These are phyloP conservation scores for Aspergillus brunneoviolaceus DNA, from an alignment of 2,329 filamentous ascomycete species.

Conservation along the genomic window DNA sequence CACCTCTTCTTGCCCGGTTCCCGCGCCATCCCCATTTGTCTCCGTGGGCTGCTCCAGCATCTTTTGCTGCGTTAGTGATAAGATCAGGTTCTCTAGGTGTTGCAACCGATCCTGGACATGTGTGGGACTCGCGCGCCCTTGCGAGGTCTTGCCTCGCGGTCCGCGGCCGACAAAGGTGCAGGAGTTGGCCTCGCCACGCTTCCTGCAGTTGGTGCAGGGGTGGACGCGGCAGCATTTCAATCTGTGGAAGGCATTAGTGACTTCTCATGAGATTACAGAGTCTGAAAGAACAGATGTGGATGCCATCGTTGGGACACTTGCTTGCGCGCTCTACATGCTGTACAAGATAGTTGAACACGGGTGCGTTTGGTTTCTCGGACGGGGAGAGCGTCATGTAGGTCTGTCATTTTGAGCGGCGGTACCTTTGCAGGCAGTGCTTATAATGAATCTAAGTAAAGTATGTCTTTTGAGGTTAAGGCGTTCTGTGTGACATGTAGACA, in stretches of 20 bases:
- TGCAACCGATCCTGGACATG: slow-evolving; percentile 38
- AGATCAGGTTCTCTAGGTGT: slow-evolving; percentile 38
- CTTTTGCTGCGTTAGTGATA: slow-evolving; percentile 35
- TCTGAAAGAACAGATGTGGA: neutral
- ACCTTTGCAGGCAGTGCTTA: neutral
- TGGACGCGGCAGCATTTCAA: slow-evolving; percentile 39
- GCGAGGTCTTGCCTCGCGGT: slow-evolving; percentile 30
- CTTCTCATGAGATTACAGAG: neutral
- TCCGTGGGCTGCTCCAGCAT: slow-evolving; percentile 14
- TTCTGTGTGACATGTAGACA: no score
- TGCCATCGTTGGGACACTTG: slow-evolving; percentile 15
- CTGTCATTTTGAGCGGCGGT: neutral
- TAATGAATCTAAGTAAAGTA: neutral
- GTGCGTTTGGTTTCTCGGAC: slow-evolving; percentile 32
- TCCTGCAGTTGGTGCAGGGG: slow-evolving; percentile 37
- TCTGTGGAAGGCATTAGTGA: slow-evolving; percentile 14
- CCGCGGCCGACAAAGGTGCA: slow-evolving; percentile 39
- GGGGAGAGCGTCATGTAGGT: neutral
- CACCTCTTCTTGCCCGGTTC: slow-evolving; percentile 7
- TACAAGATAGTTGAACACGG: slow-evolving; percentile 41
- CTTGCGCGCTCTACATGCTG: slow-evolving; percentile 39
- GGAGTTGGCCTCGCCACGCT: slow-evolving; percentile 30
- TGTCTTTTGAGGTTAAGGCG: neutral
- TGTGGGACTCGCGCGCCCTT: slow-evolving; percentile 27
- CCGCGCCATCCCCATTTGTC: slow-evolving; percentile 11